Base-by-base conservation (phyloP, 2,329 filamentous ascomycete species). In the Xylariaceae sp. region DNA sequence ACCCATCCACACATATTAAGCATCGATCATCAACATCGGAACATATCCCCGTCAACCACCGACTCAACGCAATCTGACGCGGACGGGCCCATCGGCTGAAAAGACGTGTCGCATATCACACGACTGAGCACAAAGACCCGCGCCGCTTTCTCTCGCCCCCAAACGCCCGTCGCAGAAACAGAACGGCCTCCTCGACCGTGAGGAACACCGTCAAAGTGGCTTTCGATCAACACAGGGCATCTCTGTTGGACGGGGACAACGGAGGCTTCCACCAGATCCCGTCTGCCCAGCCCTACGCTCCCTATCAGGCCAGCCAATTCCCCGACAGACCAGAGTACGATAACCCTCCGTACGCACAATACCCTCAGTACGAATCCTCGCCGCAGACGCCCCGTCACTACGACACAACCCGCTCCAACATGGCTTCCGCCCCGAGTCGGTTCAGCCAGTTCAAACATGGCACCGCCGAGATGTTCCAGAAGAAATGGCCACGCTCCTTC, bases 401-500 rank as follows among this genome's bases (percentile, higher is more conserved):
- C 65, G 71, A 66, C 58, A 57, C 56, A 55, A 60, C 62, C 42
- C 68, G 63, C 51, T 62, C 69, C 50, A 67, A 66, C 49, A 71
- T 73, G 59, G 62, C 70, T 45, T 57, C 63, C 49, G 59, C 66
- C 45, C 69, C 66, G 53, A 69, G 63, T 49, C 66, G 62, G 58
- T 61, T 57, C 43, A 59, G 58, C 42, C 60, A 60, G 50, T 66
- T 71, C 64, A 68, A 64, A 57, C 64, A 66, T 59, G 66, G 66
- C 63, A 83, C 73, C 62, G 83, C 92, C 76, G 93, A 91, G 68
- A 83, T 88, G 62, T 87, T 95, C 63, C 89, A 85, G 67, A 88
- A 89, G 51, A 83, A 80, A 66, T 99, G 94, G 93, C 91, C 92
- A 14, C 93, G 90, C 78, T 77, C 84, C 56, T 97, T 97, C 69